Base-by-base conservation (phyloP, 2,329 filamentous ascomycete species). In the Xylaria digitata region DNA sequence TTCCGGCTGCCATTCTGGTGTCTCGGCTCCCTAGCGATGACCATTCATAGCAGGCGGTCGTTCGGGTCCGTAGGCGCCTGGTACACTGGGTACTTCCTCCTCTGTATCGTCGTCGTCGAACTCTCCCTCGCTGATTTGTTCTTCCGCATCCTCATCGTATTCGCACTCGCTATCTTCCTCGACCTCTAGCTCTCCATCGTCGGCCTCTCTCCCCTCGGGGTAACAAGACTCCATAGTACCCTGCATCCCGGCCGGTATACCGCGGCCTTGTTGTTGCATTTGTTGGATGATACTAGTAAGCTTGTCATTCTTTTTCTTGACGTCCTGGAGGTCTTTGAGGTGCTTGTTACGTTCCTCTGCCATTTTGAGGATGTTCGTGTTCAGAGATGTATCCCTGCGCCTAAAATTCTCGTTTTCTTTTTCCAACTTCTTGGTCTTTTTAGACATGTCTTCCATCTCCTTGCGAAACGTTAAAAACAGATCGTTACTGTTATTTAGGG, bases 361-460 rank as follows among this genome's bases (percentile, higher is more conserved):
- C 95, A 98, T 97, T 76, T 96, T 92, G 66, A 97, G 88, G 76
- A 99, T 97, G 79, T 97, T 98, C 72, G 92, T 90, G 75, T 96
- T 96, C 30, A 94, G 96, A 54, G 93, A 89, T 74, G 97, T 94
- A 79, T 97, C 95, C 80, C 97, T 97, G 63, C 95, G 89, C 72
- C 93, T 97, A 58, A 97, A 86, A 19, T 88, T 91, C 74, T 96
- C 91, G 75, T 99, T 98, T 77, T 99, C 96, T 81, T 97, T 97
- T 79, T 99, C 96, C 60, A 99, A 84, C 30, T 94, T 90, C 81
- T 97, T 97, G 6, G 95, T 97, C 83, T 98, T 98, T 83, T 97
- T 97, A 0, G 94, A 97, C 94, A 98, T 98, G 77, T 98, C 96
- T 81, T 98, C 96, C 94, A 98, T 98, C 81, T 98, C 96, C 82